These are phyloP conservation scores for Lentinus tigrinus DNA, from an alignment of 768 basidiomycete species.

Conservation along the genomic window DNA sequence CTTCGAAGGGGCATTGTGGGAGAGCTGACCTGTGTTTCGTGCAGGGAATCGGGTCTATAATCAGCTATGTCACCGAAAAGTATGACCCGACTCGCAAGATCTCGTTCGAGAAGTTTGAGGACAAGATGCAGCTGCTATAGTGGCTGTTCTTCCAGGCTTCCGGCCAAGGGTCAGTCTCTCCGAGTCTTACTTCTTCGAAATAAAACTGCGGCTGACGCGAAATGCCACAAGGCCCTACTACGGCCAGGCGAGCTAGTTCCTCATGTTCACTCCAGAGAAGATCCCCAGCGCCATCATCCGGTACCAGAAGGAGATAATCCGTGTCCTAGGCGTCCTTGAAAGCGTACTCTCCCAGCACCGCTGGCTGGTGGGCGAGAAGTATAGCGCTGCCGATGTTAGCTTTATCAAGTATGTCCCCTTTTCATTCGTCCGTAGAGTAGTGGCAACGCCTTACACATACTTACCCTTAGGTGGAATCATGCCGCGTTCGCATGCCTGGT, in stretches of 20 bases:
- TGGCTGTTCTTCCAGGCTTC: conserved; percentile 38
- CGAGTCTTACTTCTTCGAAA: not conserved
- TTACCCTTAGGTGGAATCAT: not conserved
- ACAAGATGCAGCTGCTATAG: conserved; percentile 19
- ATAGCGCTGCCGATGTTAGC: not conserved
- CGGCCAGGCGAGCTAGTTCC: conserved; percentile 13
- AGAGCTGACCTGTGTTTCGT: no score
- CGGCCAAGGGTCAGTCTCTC: conserved; percentile 9
- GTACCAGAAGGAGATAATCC: conserved; percentile 18
- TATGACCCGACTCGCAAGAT: conserved; percentile 39
- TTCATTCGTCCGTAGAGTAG: no score
- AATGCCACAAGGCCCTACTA: not conserved
- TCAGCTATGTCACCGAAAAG: conserved; percentile 36
- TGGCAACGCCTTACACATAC: not conserved
- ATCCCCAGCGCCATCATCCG: conserved; percentile 16
- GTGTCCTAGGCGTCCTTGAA: conserved; percentile 18
- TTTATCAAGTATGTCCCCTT: not conserved
- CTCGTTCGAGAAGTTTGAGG: not conserved
- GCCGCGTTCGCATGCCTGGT: not conserved
- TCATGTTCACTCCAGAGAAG: conserved; percentile 12
- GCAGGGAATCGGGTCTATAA: conserved; percentile 32
- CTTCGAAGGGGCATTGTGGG: not conserved
- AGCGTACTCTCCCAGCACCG: conserved; percentile 9
- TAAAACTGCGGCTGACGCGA: not conserved
- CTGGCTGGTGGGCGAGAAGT: conserved; percentile 10